These are phyloP conservation scores for Debaryomyces prosopidis DNA, from an alignment of 805 yeast genomes.

Conservation along the genomic window DNA sequence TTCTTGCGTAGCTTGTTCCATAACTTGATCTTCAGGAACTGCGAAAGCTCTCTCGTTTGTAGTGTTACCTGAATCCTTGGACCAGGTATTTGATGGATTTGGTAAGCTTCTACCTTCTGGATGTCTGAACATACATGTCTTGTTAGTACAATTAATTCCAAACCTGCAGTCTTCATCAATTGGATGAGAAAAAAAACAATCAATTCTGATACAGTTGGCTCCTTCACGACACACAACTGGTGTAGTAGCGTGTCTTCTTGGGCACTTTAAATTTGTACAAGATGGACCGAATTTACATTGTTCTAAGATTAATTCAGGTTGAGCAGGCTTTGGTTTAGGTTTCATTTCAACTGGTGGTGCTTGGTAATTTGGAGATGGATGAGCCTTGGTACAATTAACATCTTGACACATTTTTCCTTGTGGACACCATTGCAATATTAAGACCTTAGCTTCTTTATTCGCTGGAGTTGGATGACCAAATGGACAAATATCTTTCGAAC, in stretches of 20 bases:
- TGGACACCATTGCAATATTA: conserved; percentile 73
- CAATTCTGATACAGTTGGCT: conserved; percentile 69
- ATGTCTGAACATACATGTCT: conserved; percentile 71
- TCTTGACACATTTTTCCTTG: conserved; percentile 66
- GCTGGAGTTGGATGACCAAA: conserved; percentile 93
- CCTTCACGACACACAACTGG: conserved; percentile 81
- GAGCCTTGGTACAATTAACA: conserved; percentile 68
- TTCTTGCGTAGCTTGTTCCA: conserved; percentile 56
- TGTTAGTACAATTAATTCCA: conserved; percentile 72
- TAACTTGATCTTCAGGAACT: conserved; percentile 68
- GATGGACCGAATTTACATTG: conserved; percentile 78
- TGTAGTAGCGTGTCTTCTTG: conserved; percentile 80
- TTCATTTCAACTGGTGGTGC: conserved; percentile 18
- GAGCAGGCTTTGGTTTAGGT: conserved; percentile 8
- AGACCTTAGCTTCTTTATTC: conserved; percentile 69
- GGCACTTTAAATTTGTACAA: conserved; percentile 79
- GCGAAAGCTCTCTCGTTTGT: conserved; percentile 73
- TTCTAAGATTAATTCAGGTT: conserved; percentile 50
- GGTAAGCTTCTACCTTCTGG: conserved; percentile 65
- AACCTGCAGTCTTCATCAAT: conserved; percentile 76
- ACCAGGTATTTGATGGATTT: conserved; percentile 34
- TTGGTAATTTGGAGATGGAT: conserved; percentile 65
- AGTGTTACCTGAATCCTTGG: conserved; percentile 27
- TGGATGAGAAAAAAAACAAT: conserved; percentile 85
- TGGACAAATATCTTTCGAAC: conserved; percentile 79